A percentile compares a stretch with the other conserved stretches of the same genome.
Conservation (phyloP, 768 basidiomycete species). For the Trametes coccinea region DNA sequence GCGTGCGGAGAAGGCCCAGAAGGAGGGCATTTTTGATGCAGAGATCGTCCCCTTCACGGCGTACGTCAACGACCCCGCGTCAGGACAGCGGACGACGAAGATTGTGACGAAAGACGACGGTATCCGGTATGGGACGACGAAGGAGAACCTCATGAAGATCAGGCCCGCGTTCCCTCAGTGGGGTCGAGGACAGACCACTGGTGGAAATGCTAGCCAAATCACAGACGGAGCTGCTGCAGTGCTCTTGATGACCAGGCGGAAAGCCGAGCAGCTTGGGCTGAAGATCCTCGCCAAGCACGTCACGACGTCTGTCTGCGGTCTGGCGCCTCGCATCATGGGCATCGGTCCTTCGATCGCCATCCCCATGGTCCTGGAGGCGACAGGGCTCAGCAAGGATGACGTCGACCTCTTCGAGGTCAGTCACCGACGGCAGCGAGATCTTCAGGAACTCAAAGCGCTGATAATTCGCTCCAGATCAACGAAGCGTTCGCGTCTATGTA, state of each 20-base stretch:
- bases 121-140: slow-evolving; percentile 72
- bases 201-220: slow-evolving; percentile 84
- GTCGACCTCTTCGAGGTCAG: slow-evolving; percentile 79
- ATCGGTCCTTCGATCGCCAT: slow-evolving; percentile 86
- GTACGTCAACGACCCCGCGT: slow-evolving; percentile 54
- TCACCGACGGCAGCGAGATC: neutral
- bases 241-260: slow-evolving; percentile 75
- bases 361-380: slow-evolving; percentile 66
- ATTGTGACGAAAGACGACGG: slow-evolving; percentile 73
- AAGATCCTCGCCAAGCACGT: slow-evolving; percentile 76
- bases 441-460: neutral
- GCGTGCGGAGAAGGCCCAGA: slow-evolving; percentile 74
- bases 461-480: slow-evolving; percentile 60
- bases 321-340: slow-evolving; percentile 85
- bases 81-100: slow-evolving; percentile 53
- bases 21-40: slow-evolving; percentile 57
- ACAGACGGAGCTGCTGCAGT: slow-evolving; percentile 85
- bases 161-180: slow-evolving; percentile 82
- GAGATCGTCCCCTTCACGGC: slow-evolving; percentile 82
- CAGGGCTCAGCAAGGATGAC: slow-evolving; percentile 65
- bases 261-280: slow-evolving; percentile 75
- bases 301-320: slow-evolving; percentile 70
- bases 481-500: slow-evolving; percentile 89
- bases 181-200: slow-evolving; percentile 72
- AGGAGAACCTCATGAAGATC: slow-evolving; percentile 62